Evolutionary conservation across 2,329 filamentous ascomycete genomes (phyloP).

Genomic region (Pseudogymnoascus sp.): DNA sequence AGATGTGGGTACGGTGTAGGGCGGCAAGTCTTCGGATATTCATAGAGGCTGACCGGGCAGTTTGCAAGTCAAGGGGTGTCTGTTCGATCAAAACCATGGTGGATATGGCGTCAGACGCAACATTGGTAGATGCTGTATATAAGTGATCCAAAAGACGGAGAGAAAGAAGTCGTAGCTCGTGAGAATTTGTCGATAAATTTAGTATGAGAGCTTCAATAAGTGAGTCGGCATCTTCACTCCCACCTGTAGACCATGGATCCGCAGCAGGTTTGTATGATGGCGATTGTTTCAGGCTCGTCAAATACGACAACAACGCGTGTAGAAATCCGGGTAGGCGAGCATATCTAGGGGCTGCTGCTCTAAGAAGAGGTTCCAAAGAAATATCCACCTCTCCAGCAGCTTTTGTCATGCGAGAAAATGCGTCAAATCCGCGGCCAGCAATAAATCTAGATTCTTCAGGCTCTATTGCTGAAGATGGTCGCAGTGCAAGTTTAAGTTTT

Average conservation of each 20-base stretch:
- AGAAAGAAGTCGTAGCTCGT: conserved; percentile 63
- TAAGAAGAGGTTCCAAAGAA: conserved; percentile 56
- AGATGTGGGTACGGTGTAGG: conserved; percentile 47
- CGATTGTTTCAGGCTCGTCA: conserved; percentile 26
- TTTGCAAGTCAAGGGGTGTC: conserved; percentile 67
- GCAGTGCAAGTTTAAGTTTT: conserved; percentile 57
- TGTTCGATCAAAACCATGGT: conserved; percentile 74
- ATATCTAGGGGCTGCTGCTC: conserved; percentile 58
- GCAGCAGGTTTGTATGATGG: conserved; percentile 11
- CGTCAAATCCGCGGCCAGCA: conserved; percentile 64
- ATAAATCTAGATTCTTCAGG: conserved; percentile 64
- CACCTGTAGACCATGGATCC: conserved; percentile 7
- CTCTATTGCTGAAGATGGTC: conserved; percentile 49
- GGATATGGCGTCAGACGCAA: conserved; percentile 42
- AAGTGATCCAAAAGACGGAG: conserved; percentile 63
- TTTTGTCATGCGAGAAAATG: conserved; percentile 59
- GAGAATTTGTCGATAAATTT: conserved; percentile 68
- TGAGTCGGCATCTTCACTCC: conserved; percentile 44
- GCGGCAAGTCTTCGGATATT: conserved; percentile 65
- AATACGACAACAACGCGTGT: conserved; percentile 51
- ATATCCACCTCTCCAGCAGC: conserved; percentile 49
- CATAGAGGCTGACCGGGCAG: conserved; percentile 71
- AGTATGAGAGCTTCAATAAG: conserved; percentile 58
- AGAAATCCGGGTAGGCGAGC: conserved; percentile 58
- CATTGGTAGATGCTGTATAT: conserved; percentile 39